Evolutionary conservation across 2,329 filamentous ascomycete species (phyloP), one percentile per base, ranked within the genome.

Genomic region (Gliomastix tumulicola): DNA sequence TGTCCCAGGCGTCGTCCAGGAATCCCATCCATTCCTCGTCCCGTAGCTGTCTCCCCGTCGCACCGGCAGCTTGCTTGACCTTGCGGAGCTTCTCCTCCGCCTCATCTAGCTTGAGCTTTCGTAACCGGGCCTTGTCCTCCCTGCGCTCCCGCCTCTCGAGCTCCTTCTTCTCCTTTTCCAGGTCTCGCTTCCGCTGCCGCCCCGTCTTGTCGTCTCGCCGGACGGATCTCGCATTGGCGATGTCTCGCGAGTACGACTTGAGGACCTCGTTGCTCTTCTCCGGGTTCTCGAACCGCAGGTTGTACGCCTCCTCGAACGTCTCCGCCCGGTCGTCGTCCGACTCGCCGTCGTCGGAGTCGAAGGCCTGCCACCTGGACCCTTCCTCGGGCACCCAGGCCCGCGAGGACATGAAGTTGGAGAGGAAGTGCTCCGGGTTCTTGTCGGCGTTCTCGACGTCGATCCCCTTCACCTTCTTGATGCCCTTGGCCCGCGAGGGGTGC

Each of bases 391-490:
- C 75, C 92, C 92, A 98, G 13, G 89, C 90, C 41, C 89, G 80
- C 7, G 89, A 76, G n/a, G 84, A 76, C 75, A 98, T 78, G 64
- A 95, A 98, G 59, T 96, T 95, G 37, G 87, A 90, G n/a, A 98
- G 67, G 57, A 88, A 98, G 1, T 76, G 83, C 53, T 97, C 90
- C 0, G 90, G 92, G 54, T 98, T 82, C 57, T 87, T 84, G 51
- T 95, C 85, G 25, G 92, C 88, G 40, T 76, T 74, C 33, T 78
- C 70, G 30, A 95, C 67, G 49, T 92, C 83, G 11, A 75, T 50
- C 3, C 17, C 25, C 38, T 86, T 32, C 12, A 28, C 69, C 34
- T 71, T 57, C 44, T 71, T 69, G 30, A 68, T 53, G 11, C 55
- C 55, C 18, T 60, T 48, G 15, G 59, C 64, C 43, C 77, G 65